Base-by-base conservation (phyloP, 2,329 filamentous ascomycete genomes). In the Fusarium tupiense region DNA sequence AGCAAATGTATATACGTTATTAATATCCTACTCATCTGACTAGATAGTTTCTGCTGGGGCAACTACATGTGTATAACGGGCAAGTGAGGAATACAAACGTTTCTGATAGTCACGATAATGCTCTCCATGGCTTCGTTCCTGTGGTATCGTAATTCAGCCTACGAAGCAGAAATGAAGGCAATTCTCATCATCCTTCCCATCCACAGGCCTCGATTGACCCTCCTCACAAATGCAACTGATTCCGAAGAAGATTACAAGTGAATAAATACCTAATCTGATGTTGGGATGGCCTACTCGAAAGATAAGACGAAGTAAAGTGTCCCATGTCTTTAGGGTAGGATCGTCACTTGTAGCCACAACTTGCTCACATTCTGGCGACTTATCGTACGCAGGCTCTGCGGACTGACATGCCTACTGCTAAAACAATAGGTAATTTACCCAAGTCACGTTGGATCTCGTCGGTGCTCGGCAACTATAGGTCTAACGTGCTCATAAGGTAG, bases 11-110 rank as follows among this genome's bases (percentile, higher is more conserved):
- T 35, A n/a, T 35, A 35, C 6, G 2, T 35, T 24, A 20, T n/a
- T 35, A 2, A 24, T 35, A 19, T 7, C 17, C 16, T 20, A 52
- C 4, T 20, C 11, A 50, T 17, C 29, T n/a, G 29, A 5, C 10
- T 0, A 1, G 14, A 7, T 4, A 24, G 11, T 52, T 50, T 24
- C 26, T 8, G 3, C 3, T 52, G 6, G 31, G 8, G 11, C 8
- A 52, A 14, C 29, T 19, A 33, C 10, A 5, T n/a, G 8, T 31
- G 7, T 3, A 17, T 9, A 31, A 6, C 22, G 9, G 22, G 8
- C 10, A 52, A 33, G 22, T 6, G 22, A 13, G 8, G 22, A 10
- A 19, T 19, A 24, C 16, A 33, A 14, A 50, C 8, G 50, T 17
- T 26, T 53, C 50, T 26, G n/a, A 16, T 24, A 6, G 17, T 33